Evolutionary conservation across 2,329 filamentous ascomycete genomes (phyloP).

Genomic region (Penicillium italicum): DNA sequence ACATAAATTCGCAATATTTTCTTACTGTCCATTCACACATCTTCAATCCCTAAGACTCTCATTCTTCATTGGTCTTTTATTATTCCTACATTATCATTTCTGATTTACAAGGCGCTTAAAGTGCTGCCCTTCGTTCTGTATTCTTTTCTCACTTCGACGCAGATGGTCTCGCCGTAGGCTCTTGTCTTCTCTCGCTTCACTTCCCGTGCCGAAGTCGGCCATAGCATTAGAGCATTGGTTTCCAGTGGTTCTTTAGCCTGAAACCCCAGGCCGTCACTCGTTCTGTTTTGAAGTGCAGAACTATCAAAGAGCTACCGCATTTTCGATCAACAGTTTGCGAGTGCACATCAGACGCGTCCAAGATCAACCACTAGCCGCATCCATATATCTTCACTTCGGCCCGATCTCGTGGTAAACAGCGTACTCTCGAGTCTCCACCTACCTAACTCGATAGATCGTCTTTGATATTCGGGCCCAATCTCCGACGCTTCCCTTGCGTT

Average conservation of each 20-base stretch:
- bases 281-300: background rate
- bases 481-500: background rate
- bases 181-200: slow-evolving; percentile 5
- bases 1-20: background rate
- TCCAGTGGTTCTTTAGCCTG: background rate
- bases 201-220: background rate
- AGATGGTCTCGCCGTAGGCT: background rate
- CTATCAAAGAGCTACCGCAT: too few relatives aligned
- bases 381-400: background rate
- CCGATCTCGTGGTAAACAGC: background rate
- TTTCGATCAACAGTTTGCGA: background rate
- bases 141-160: background rate
- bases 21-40: background rate
- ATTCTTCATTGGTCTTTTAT: background rate
- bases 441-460: background rate
- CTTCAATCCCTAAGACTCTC: slow-evolving; percentile 6
- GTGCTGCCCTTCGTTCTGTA: background rate
- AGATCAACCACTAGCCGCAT: background rate
- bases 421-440: too few relatives aligned
- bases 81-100: background rate
- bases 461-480: background rate
- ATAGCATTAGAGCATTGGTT: background rate
- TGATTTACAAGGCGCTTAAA: background rate
- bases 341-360: background rate
- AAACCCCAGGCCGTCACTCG: background rate